phyloP scores from a whole-genome alignment of 129 eudicot genomes.

The Rutidosis leptorrhynchoides region DNA sequence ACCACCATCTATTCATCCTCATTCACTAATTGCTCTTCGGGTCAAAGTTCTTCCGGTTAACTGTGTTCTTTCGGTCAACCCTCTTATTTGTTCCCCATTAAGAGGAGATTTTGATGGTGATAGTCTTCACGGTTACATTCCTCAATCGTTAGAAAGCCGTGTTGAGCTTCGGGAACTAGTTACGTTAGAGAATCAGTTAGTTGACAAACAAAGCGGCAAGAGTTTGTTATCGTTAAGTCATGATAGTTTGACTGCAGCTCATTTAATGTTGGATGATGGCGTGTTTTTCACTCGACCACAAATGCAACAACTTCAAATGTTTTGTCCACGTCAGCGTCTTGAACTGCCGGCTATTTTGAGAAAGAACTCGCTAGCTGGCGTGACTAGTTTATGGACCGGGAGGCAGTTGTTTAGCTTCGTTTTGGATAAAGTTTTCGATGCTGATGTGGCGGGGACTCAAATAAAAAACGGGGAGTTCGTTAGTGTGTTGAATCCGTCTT shows the following conservation, averaged over 20 bases:
- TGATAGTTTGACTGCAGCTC: conserved; percentile 87
- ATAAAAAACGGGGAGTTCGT: conserved; percentile 68
- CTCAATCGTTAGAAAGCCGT: conserved; percentile 64
- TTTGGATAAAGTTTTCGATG: conserved; percentile 54
- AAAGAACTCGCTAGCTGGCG: conserved; percentile 18
- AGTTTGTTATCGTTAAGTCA: conserved; percentile 67
- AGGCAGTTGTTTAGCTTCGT: conserved; percentile 71
- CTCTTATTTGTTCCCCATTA: conserved; percentile 73
- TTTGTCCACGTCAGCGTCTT: conserved; percentile 37
- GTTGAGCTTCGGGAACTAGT: conserved; percentile 84
- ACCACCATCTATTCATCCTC: conserved; percentile 95
- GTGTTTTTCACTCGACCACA: conserved; percentile 46
- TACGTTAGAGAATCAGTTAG: conserved; percentile 55
- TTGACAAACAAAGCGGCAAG: conserved; percentile 72
- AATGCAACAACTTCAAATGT: conserved; percentile 88
- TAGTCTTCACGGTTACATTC: conserved; percentile 79
- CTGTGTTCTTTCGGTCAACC: conserved; percentile 73
- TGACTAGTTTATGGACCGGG: conserved; percentile 73
- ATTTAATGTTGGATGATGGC: conserved; percentile 61
- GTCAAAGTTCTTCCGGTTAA: conserved; percentile 71
- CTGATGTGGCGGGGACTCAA: conserved; percentile 33
- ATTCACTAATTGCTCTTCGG: conserved; percentile 66
- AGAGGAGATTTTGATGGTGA: conserved; percentile 98
- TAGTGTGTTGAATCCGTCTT: conserved; percentile 44
- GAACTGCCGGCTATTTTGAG: conserved; percentile 47